Conservation (phyloP, 2,329 filamentous ascomycete genomes). For the Pestalotiopsis sp. region DNA sequence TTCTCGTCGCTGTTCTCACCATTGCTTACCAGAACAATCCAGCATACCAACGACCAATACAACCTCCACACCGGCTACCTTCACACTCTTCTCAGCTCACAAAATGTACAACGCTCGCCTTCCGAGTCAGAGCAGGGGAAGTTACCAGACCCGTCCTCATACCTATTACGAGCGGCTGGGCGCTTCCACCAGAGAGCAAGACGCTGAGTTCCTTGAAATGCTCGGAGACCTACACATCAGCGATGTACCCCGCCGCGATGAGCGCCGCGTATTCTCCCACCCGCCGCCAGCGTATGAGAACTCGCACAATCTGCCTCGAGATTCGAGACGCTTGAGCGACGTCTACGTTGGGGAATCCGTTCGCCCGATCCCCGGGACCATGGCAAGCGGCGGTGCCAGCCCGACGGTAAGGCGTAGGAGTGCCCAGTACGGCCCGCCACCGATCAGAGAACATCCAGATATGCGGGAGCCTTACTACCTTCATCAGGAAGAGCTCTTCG, state of each 20-base stretch:
- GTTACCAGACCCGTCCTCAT: not conserved
- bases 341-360: not conserved
- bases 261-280: not conserved
- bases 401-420: not conserved
- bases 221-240: not conserved
- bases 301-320: not conserved
- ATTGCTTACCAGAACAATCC: not conserved
- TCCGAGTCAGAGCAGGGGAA: not conserved
- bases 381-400: not conserved
- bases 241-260: not conserved
- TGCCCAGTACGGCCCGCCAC: not conserved
- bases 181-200: not conserved
- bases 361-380: not conserved
- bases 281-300: not conserved
- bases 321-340: not conserved
- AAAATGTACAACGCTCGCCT: not conserved
- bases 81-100: not conserved
- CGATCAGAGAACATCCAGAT: not conserved
- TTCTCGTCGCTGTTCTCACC: not conserved
- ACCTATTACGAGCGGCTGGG: not conserved
- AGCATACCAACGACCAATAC: not conserved
- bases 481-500: not conserved
- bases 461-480: not conserved
- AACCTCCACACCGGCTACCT: not conserved
- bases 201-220: not conserved